Evolutionary conservation across 2,329 filamentous ascomycete species (phyloP), one percentile per base, ranked within the genome.

Genomic region (Uncinocarpus reesii): DNA sequence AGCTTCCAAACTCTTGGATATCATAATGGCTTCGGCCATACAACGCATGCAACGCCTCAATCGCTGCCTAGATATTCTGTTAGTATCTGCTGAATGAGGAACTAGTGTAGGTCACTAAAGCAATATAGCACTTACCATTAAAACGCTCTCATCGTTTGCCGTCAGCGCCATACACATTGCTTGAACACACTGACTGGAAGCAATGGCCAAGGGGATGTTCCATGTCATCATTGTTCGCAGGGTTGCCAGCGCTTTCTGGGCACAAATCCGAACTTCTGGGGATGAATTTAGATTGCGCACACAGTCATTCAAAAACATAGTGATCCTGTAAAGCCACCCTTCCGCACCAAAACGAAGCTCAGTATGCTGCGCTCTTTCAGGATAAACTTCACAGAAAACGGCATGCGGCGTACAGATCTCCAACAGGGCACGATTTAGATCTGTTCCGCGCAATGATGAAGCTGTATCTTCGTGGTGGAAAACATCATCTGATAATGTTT

Each of bases 401-500:
- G 73, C 69, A 20, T 79, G 74, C 1, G 92, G 87, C 0, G 89
- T 94, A 64, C 95, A 93, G 53, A 96, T 88, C 64, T 96, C 92
- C 53, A 96, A 86, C 60, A 92, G 84, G 8, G 86, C 86, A 62
- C 87, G 85, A 62, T 88, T 94, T 53, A 98, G 76, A 48, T 86
- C 79, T 44, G 82, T 84, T 62, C 90, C 86, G 54, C 90, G 80
- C 58, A 95, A 71, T 13, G 84, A 84, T 11, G 90, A 88, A 3
- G 88, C 81, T 1, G 85, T 77, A 65, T 96, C 92, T 61, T 96
- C 92, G 29, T 86, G 81, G 56, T 84, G 86, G 68, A 96, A 95
- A 44, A 95, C 80, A 64, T 96, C 92, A 57, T 96, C 92, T 2
- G 90, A 94, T 28, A 98, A 74, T 15, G 84, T 89, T 69, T 96